Percentiles rank a stretch among this genome's conserved stretches.
Conservation (phyloP, 257 asterid genomes). For the Solanum boliviense region DNA sequence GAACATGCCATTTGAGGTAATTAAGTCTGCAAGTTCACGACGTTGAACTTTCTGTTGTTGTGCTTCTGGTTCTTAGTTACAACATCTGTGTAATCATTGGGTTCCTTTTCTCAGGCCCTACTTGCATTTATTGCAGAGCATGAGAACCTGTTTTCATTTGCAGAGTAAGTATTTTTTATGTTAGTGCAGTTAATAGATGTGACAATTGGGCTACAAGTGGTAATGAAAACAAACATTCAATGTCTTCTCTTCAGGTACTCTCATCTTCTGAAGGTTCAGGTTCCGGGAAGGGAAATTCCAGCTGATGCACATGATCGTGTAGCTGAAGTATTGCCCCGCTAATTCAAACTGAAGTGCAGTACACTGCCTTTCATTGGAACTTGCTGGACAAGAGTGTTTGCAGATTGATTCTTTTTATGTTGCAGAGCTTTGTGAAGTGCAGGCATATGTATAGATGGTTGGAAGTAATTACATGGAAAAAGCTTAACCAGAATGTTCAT, state of each 20-base stretch:
- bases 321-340: constrained; percentile 46
- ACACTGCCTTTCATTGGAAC: neutral
- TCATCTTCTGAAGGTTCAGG: constrained; percentile 63
- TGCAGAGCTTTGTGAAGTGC: constrained; percentile 8
- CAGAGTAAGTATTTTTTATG: constrained; percentile 54
- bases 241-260: constrained; percentile 42
- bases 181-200: neutral
- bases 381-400: constrained; percentile 1
- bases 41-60: neutral
- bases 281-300: constrained; percentile 94
- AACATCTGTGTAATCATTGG: neutral
- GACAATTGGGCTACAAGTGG: neutral
- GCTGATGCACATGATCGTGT: constrained; percentile 73
- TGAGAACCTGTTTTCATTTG: constrained; percentile 49
- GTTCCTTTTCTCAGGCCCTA: constrained; percentile 57
- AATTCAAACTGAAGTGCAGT: neutral
- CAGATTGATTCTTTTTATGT: constrained; percentile 1
- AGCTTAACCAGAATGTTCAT: neutral
- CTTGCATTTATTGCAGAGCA: constrained; percentile 85
- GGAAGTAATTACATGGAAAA: neutral
- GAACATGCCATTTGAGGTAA: constrained; percentile 98
- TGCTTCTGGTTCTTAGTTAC: neutral
- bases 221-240: neutral
- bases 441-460: constrained; percentile 1
- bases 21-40: neutral